Conservation (phyloP, 176 grass and related monocot species). For the Cymbopogon citratus region DNA sequence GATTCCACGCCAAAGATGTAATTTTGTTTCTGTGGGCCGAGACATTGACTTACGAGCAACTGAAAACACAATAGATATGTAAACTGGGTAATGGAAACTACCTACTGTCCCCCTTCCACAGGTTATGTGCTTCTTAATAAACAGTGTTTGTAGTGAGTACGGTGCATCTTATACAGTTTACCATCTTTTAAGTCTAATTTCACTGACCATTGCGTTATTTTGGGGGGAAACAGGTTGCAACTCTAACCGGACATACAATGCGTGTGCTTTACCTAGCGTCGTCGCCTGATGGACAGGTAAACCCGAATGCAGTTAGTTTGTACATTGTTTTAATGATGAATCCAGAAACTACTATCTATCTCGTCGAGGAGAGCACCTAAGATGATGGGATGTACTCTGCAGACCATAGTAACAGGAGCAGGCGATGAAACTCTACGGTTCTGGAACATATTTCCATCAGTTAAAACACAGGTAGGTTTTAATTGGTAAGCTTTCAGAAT, state of each 20-base stretch:
- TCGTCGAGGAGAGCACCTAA: background rate
- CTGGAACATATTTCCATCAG: conserved; percentile 93
- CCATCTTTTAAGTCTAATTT: background rate
- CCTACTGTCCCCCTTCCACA: background rate
- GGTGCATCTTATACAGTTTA: background rate
- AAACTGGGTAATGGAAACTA: conserved; percentile 6
- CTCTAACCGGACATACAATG: conserved; percentile 79
- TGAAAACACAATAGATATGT: background rate
- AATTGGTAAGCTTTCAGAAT: background rate
- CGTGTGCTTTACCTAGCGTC: conserved; percentile 89
- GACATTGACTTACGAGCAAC: background rate
- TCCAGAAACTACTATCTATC: background rate
- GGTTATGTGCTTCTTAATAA: background rate
- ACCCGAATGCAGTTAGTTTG: background rate
- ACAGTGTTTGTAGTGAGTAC: background rate
- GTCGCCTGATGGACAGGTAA: conserved; percentile 96
- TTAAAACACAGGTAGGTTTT: conserved; percentile 57
- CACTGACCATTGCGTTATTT: background rate
- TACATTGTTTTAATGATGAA: background rate
- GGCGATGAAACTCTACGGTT: conserved; percentile 93
- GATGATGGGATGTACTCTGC: conserved; percentile 18
- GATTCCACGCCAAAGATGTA: background rate
- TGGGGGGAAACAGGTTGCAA: conserved; percentile 53
- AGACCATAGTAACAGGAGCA: conserved; percentile 94
- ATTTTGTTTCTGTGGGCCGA: conserved; percentile 10